Percentiles rank a stretch among this genome's conserved stretches.
phyloP scores from a whole-genome alignment of 495 filamentous ascomycete genomes.

The Aspergillus funiculosus region DNA sequence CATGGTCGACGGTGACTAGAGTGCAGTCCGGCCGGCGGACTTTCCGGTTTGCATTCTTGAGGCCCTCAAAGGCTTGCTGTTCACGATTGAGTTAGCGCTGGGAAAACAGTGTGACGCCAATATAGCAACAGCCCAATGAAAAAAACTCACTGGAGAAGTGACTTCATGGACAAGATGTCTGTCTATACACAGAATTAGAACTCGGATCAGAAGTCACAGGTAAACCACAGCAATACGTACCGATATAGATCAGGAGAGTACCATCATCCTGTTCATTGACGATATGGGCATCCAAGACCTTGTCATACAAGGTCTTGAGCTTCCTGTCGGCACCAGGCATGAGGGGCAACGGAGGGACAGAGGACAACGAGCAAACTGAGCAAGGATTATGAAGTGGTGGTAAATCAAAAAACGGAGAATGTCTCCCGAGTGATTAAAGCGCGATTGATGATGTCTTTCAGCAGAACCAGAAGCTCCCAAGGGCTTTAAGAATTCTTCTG shows the following conservation, averaged over 20 bases:
- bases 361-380: not conserved
- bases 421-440: not conserved
- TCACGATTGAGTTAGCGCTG: slow-evolving; percentile 2
- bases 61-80: slow-evolving; percentile 93
- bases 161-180: slow-evolving; percentile 97
- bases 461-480: slow-evolving; percentile 16
- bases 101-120: no score
- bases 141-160: slow-evolving; percentile 61
- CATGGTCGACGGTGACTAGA: slow-evolving; percentile 92
- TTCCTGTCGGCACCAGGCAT: slow-evolving; percentile 77
- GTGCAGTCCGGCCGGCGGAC: slow-evolving; percentile 95
- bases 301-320: slow-evolving; percentile 93
- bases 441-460: not conserved
- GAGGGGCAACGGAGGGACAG: slow-evolving; percentile 27
- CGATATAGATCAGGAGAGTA: slow-evolving; percentile 89
- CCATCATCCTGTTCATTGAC: slow-evolving; percentile 91
- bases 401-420: slow-evolving; percentile 8
- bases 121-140: no score
- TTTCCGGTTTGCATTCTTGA: slow-evolving; percentile 76
- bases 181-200: slow-evolving; percentile 41
- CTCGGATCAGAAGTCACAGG: not conserved
- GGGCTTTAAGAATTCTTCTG: slow-evolving; percentile 29
- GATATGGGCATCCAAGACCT: slow-evolving; percentile 89
- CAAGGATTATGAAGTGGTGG: not conserved
- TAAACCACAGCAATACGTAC: no score